phyloP scores from a whole-genome alignment of 2,329 filamentous ascomycete species.

The Pseudogymnoascus sp. region DNA sequence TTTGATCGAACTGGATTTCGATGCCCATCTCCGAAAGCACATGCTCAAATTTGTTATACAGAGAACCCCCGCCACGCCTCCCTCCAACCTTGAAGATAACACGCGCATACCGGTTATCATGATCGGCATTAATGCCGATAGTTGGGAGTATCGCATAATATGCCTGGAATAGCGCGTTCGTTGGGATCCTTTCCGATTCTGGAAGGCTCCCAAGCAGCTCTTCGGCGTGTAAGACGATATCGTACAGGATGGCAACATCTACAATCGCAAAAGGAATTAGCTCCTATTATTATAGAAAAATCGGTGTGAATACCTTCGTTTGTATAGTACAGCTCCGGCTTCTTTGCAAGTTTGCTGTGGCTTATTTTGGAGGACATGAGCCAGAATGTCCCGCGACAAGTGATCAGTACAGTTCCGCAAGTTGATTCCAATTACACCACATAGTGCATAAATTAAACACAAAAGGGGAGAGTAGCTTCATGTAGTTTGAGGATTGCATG shows the following conservation, averaged over 20 bases:
- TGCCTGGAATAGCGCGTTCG: constrained; percentile 70
- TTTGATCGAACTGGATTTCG: constrained; percentile 52
- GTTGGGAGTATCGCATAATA: constrained; percentile 70
- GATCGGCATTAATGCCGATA: constrained; percentile 61
- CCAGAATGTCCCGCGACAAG: constrained; percentile 4
- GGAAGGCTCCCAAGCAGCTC: constrained; percentile 49
- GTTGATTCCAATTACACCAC: constrained; percentile 2
- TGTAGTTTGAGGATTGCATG: background rate
- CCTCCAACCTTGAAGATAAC: constrained; percentile 74
- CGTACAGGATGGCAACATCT: constrained; percentile 75
- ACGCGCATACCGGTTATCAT: constrained; percentile 67
- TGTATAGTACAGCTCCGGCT: constrained; percentile 44
- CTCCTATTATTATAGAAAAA: background rate
- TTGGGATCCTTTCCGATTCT: constrained; percentile 58
- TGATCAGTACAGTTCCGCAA: constrained; percentile 1
- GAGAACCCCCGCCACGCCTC: constrained; percentile 45
- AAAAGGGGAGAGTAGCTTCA: background rate
- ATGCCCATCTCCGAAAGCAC: constrained; percentile 65
- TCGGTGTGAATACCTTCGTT: constrained; percentile 46
- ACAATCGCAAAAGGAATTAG: constrained; percentile 6
- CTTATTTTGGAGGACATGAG: constrained; percentile 6
- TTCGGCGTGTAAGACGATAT: constrained; percentile 67
- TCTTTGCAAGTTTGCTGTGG: constrained; percentile 11
- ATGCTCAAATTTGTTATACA: constrained; percentile 63
- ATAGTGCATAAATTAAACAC: constrained; percentile 2